Base-by-base conservation (phyloP, 2,329 filamentous ascomycete genomes). In the Graphiopsis chlorocephala region DNA sequence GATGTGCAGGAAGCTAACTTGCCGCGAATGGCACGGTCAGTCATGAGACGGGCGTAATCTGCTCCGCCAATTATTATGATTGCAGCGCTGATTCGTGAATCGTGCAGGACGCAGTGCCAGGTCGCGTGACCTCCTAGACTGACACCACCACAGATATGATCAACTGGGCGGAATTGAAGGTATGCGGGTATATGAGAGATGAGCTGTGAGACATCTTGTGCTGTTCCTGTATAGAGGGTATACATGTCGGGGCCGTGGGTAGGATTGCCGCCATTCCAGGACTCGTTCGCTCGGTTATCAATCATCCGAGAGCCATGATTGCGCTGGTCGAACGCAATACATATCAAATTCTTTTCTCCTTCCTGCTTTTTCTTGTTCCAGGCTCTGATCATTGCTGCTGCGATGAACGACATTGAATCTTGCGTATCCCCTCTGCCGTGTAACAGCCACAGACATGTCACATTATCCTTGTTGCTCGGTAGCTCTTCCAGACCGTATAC, bases 201-300 rank as follows among this genome's bases (percentile, higher is more conserved):
- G 67, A 98, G 79, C 11, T 88, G 82, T 17, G 84, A 86, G 35
- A 89, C 88, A 76, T 98, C 94, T n/a, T 81, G 78, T 15, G 90
- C 89, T 0, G 91, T 94, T 61, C 86, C 87, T 69, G 86, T 85
- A 66, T 93, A 89, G 67, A 87, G 86, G 31, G 86, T 88, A 75
- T 95, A 93, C 93, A 99, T 97, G 77, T 99, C 95, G 74, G 92
- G 87, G 0, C 93, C 94, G 79, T 98, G 95, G 7, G 83, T 85
- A 8, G 84, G 81, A 74, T 97, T 97, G 31, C 92, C 93, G 42
- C 86, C 78, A 50, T 86, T 85, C 94, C 93, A 98, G 4, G 89
- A 84, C 70, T 89, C 82, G 75, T 97, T 98, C 28, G 90, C 87
- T 20, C 83, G 70, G 8, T 85, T 79, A 71, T 89, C 84, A 1